Base-by-base conservation (phyloP, 768 basidiomycete genomes). In the Baorangia bicolor region DNA sequence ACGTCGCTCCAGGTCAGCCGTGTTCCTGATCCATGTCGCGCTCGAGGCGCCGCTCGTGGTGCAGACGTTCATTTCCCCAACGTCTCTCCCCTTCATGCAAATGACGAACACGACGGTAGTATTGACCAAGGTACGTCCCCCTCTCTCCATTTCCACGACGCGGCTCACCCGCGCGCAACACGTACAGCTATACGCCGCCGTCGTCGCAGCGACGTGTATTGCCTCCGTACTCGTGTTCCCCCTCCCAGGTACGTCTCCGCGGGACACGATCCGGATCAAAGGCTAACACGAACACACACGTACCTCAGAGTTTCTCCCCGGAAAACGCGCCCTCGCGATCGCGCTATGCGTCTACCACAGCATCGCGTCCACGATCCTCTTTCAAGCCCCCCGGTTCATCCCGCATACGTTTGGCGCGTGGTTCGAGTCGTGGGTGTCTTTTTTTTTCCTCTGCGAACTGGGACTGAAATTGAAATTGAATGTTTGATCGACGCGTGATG, bases 261-360 rank as follows among this genome's bases (percentile, higher is more conserved):
- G 28, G 14, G 34, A 10, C 21, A 4, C 3, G 34, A 40, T 16
- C 9, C 8, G 3, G 38, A n/a, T n/a, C n/a, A n/a, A n/a, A n/a
- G n/a, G n/a, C n/a, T n/a, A n/a, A n/a, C n/a, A n/a, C n/a, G n/a
- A n/a, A n/a, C n/a, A n/a, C n/a, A n/a, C n/a, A n/a, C n/a, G n/a
- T n/a, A n/a, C n/a, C n/a, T n/a, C n/a, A 90, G 91, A 93, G 62
- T 92, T 89, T 70, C 74, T 93, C 3, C 92, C 91, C 0, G 90
- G 90, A 12, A 94, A 94, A 74, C 84, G 92, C 16, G 92, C 89
- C 0, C 70, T 93, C 10, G 92, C 88, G 2, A 85, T 94, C 28
- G 83, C 78, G 11, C 79, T 94, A 2, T 85, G 86, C 58, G 63
- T 92, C 14, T 94, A 93, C 69, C 91, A 94, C 69, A 84, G 77